These are phyloP conservation scores for Punica granatum DNA, from an alignment of 345 rosid species.

Conservation along the genomic window DNA sequence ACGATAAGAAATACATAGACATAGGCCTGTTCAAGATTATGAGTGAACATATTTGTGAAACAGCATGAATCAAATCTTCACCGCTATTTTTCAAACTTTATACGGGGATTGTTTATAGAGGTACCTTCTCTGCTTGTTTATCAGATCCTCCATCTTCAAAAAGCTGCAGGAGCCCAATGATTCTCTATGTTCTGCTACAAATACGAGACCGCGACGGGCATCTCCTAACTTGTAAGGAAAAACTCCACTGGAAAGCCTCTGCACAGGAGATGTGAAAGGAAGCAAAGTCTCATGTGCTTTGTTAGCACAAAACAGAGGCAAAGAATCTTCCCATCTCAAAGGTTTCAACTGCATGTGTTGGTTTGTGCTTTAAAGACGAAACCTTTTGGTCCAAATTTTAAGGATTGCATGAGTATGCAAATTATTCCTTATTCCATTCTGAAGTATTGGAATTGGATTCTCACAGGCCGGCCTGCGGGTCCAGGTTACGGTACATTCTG, in stretches of 20 bases:
- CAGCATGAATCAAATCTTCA: too few relatives aligned
- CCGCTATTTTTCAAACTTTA: not conserved
- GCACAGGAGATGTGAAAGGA: not conserved
- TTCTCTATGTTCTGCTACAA: not conserved
- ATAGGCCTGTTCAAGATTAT: not conserved
- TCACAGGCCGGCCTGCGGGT: not conserved
- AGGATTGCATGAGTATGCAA: not conserved
- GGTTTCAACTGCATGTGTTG: not conserved
- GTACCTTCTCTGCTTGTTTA: slow-evolving; percentile 24
- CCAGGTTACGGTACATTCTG: not conserved
- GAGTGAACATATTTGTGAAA: not conserved
- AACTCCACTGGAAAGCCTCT: not conserved
- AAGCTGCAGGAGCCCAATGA: not conserved
- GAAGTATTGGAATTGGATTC: not conserved
- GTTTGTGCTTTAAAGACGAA: not conserved
- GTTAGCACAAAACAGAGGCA: slow-evolving; percentile 1
- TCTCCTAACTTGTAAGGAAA: not conserved
- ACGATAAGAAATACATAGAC: not conserved
- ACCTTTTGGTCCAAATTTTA: not conserved
- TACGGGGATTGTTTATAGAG: not conserved
- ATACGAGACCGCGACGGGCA: not conserved
- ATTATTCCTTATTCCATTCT: slow-evolving; percentile 1
- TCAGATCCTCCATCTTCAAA: slow-evolving; percentile 16
- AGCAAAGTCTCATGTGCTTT: slow-evolving; percentile 1
- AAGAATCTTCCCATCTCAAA: slow-evolving; percentile 2